A percentile compares a stretch with the other conserved stretches of the same genome.
Evolutionary conservation across 169 alveolate species (phyloP).

Genomic region (Eimeria praecox): DNA sequence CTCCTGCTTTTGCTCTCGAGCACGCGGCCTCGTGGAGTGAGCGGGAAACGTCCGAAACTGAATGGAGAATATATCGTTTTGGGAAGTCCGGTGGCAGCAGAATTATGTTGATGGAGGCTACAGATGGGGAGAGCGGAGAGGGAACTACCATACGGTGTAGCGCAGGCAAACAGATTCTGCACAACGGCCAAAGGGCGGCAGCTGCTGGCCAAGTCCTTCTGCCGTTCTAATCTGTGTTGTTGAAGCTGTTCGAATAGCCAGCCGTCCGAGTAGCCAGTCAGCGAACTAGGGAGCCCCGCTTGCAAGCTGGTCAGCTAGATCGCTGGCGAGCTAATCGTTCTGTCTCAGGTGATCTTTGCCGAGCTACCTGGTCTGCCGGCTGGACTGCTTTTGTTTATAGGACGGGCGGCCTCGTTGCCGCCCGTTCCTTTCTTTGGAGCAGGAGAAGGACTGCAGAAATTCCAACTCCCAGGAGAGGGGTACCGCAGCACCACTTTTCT

Average conservation of each 20-base stretch:
- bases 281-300: too few species aligned
- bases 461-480: constrained; percentile 60
- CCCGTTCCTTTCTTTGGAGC: constrained; percentile 30
- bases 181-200: neutral
- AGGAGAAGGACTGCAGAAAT: constrained; percentile 25
- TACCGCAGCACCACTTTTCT: constrained; percentile 50
- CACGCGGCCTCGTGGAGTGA: too few species aligned
- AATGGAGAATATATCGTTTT: too few species aligned
- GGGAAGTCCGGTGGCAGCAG: too few species aligned
- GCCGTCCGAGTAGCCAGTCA: too few species aligned
- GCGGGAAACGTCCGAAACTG: too few species aligned
- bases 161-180: neutral
- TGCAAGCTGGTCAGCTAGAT: neutral
- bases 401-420: constrained; percentile 52
- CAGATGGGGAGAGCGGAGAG: neutral
- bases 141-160: neutral
- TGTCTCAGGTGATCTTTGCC: constrained; percentile 23
- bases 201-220: neutral
- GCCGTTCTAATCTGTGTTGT: neutral
- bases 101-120: neutral
- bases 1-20: too few species aligned
- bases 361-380: constrained; percentile 55
- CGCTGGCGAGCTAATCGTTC: constrained; percentile 1
- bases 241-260: neutral
- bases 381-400: constrained; percentile 17